These are phyloP conservation scores for Wickerhamiella allomyrinae DNA, from an alignment of 805 yeast species.

Conservation along the genomic window DNA sequence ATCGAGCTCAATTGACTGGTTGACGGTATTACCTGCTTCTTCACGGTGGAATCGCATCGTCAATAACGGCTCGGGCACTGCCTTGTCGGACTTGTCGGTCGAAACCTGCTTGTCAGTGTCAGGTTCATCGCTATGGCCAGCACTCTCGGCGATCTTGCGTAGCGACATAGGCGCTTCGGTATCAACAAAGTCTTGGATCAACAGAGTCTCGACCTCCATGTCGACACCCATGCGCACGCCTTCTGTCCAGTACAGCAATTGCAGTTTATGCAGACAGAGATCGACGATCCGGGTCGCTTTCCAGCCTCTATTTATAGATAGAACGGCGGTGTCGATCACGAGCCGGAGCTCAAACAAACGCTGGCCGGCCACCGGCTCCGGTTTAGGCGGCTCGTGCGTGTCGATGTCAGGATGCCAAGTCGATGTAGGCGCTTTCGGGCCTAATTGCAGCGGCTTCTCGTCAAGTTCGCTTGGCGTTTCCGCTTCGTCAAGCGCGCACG, in stretches of 20 bases:
- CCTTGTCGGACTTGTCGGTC: background rate
- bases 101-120: constrained; percentile 27
- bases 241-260: constrained; percentile 46
- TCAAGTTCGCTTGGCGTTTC: too few relatives aligned
- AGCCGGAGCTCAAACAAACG: constrained; percentile 60
- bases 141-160: constrained; percentile 43
- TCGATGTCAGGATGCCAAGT: too few relatives aligned
- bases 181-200: constrained; percentile 64
- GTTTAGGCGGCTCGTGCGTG: background rate
- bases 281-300: constrained; percentile 61
- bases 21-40: constrained; percentile 28
- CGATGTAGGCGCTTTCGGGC: background rate
- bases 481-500: background rate
- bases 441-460: background rate
- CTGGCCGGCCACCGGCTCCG: constrained; percentile 30
- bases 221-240: constrained; percentile 49
- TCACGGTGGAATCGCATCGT: background rate
- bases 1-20: constrained; percentile 56
- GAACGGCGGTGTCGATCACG: constrained; percentile 45
- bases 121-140: constrained; percentile 25
- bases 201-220: constrained; percentile 47
- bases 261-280: constrained; percentile 51
- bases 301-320: constrained; percentile 55
- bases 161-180: constrained; percentile 46
- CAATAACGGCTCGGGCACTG: background rate